Percentiles rank a stretch among this genome's conserved stretches.
phyloP scores from a whole-genome alignment of 106 monocot genomes.

The Posidonia australis region DNA sequence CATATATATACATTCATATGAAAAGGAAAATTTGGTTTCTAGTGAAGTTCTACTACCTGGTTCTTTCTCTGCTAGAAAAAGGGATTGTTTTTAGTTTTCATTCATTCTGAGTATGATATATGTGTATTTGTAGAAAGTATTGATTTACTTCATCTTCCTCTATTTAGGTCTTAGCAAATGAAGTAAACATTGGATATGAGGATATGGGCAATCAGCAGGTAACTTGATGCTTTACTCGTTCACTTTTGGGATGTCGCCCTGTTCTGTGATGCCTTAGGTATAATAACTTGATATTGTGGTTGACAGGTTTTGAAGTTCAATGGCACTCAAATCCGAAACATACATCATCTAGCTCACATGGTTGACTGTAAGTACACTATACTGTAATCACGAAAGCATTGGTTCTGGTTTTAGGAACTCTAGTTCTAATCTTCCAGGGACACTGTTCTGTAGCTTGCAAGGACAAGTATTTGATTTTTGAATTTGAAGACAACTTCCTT shows the following conservation, averaged over 20 bases:
- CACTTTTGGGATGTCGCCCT: neutral
- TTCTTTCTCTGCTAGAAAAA: neutral
- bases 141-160: constrained; percentile 1
- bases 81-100: neutral
- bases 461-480: constrained; percentile 78
- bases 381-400: neutral
- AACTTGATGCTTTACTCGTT: constrained; percentile 6
- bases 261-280: neutral
- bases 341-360: constrained; percentile 83
- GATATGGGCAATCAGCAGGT: constrained; percentile 92
- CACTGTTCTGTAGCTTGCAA: constrained; percentile 52
- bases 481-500: constrained; percentile 91
- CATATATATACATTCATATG: too few species aligned
- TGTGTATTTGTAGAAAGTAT: too few species aligned
- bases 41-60: too few species aligned
- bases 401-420: neutral
- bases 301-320: constrained; percentile 72
- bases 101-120: neutral
- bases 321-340: constrained; percentile 72
- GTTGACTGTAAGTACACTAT: constrained; percentile 58
- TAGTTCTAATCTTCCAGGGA: neutral
- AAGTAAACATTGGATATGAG: constrained; percentile 94
- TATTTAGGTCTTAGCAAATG: constrained; percentile 73
- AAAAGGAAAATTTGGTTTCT: too few species aligned
- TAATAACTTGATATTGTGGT: neutral